These are phyloP conservation scores for Apophysomyces sp. DNA, from an alignment of 371 early-diverging fungal species.

Conservation along the genomic window DNA sequence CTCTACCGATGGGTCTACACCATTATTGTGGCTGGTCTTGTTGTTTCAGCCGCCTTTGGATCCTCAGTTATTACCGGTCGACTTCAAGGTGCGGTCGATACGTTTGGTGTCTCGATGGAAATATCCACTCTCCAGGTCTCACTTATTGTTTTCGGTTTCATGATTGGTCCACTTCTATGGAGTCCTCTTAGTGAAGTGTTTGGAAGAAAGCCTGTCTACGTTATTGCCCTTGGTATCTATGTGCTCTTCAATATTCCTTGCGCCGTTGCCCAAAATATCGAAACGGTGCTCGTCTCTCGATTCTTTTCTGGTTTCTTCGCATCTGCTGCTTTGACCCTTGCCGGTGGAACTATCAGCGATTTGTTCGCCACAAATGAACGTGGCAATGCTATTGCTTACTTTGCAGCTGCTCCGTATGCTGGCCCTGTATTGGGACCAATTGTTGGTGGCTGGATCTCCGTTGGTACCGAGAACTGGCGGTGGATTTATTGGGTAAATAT, in stretches of 20 bases:
- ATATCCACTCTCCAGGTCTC: slow-evolving; percentile 42
- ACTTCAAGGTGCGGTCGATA: slow-evolving; percentile 21
- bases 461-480: slow-evolving; percentile 41
- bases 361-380: slow-evolving; percentile 32
- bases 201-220: slow-evolving; percentile 41
- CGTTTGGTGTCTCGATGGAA: slow-evolving; percentile 31
- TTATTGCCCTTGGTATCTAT: slow-evolving; percentile 30
- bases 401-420: slow-evolving; percentile 48
- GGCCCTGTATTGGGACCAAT: slow-evolving; percentile 49
- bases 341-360: slow-evolving; percentile 46
- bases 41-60: slow-evolving; percentile 42
- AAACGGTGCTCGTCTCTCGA: slow-evolving; percentile 39
- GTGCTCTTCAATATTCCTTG: slow-evolving; percentile 43
- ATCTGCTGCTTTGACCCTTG: slow-evolving; percentile 33
- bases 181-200: slow-evolving; percentile 40
- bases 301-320: slow-evolving; percentile 47
- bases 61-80: slow-evolving; percentile 39
- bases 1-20: slow-evolving; percentile 29
- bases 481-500: slow-evolving; percentile 48
- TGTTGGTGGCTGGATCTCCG: slow-evolving; percentile 44
- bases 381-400: slow-evolving; percentile 46
- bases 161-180: slow-evolving; percentile 47
- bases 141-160: slow-evolving; percentile 50
- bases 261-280: slow-evolving; percentile 39
- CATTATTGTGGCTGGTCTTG: slow-evolving; percentile 33